These are phyloP conservation scores for Adiantum capillusveneris DNA, from an alignment of 75 land plant species.

Conservation along the genomic window DNA sequence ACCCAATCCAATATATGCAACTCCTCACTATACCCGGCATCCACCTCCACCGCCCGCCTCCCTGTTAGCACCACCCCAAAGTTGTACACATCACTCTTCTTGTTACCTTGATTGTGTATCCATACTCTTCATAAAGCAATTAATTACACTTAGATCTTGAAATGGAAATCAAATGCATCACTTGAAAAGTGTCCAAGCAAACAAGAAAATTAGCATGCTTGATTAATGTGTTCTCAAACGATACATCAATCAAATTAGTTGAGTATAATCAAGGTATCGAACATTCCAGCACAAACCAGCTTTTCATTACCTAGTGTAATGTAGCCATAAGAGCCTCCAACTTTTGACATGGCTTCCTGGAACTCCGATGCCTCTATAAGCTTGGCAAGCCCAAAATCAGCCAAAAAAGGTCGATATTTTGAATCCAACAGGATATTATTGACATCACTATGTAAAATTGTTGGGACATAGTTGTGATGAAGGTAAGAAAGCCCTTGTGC, in stretches of 20 bases:
- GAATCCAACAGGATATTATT: constrained; percentile 77
- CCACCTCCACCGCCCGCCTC: constrained; percentile 54
- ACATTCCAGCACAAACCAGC: not conserved
- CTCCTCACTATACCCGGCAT: constrained; percentile 40
- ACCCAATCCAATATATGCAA: constrained; percentile 83
- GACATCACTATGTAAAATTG: constrained; percentile 83
- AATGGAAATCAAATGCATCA: no score
- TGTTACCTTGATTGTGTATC: constrained; percentile 83
- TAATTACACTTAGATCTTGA: no score
- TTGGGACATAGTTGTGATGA: constrained; percentile 82
- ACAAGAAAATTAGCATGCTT: not conserved
- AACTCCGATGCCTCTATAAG: constrained; percentile 54
- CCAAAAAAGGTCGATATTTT: constrained; percentile 64
- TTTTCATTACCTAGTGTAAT: constrained; percentile 61
- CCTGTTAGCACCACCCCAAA: constrained; percentile 84
- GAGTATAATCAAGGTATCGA: no score
- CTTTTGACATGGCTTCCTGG: constrained; percentile 65
- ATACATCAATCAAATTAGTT: no score
- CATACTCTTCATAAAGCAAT: constrained; percentile 68
- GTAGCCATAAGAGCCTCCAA: constrained; percentile 88
- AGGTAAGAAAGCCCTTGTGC: constrained; percentile 86
- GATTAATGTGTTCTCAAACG: not conserved
- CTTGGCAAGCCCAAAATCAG: constrained; percentile 91
- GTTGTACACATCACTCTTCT: constrained; percentile 94
- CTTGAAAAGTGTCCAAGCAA: not conserved